phyloP scores from a whole-genome alignment of 1,284 basidiomycete genomes.

The Ceratobasidium sp. region DNA sequence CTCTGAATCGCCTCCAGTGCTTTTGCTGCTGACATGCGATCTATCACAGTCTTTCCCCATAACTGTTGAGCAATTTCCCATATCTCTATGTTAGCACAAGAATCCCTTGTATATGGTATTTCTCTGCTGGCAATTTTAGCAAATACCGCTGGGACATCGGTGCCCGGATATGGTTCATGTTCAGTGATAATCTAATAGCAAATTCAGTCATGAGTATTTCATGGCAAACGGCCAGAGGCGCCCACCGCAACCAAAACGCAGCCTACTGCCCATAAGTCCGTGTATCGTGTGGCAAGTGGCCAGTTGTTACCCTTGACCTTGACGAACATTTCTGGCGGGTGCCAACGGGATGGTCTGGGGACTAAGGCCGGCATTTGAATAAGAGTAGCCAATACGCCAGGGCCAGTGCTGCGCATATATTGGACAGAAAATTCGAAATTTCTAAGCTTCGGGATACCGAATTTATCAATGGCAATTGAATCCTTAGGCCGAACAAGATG shows the following conservation, averaged over 20 bases:
- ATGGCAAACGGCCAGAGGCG: not conserved
- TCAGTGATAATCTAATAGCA: not conserved
- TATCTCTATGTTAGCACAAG: not conserved
- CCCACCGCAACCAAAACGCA: slow-evolving; percentile 3
- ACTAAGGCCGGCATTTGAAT: not conserved
- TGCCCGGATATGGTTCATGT: slow-evolving; percentile 12
- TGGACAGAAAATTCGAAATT: slow-evolving; percentile 8
- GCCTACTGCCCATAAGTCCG: slow-evolving; percentile 23
- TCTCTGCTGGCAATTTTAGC: not conserved
- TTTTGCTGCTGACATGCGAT: not conserved
- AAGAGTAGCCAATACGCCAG: not conserved
- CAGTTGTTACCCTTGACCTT: not conserved
- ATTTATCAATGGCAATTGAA: slow-evolving; percentile 9
- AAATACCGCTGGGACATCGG: slow-evolving; percentile 6
- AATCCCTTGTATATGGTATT: slow-evolving; percentile 12
- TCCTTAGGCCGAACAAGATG: not conserved
- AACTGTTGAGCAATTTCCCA: slow-evolving; percentile 10
- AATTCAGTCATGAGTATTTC: not conserved
- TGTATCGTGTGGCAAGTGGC: not conserved
- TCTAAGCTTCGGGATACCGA: not conserved
- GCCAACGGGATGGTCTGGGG: slow-evolving; percentile 1
- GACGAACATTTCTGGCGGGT: slow-evolving; percentile 17
- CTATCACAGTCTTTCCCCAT: not conserved
- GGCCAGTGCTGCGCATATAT: not conserved
- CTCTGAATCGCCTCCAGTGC: not conserved